These are phyloP conservation scores for Dentiscutata heterogama DNA, from an alignment of 371 early-diverging fungal genomes.

Conservation along the genomic window DNA sequence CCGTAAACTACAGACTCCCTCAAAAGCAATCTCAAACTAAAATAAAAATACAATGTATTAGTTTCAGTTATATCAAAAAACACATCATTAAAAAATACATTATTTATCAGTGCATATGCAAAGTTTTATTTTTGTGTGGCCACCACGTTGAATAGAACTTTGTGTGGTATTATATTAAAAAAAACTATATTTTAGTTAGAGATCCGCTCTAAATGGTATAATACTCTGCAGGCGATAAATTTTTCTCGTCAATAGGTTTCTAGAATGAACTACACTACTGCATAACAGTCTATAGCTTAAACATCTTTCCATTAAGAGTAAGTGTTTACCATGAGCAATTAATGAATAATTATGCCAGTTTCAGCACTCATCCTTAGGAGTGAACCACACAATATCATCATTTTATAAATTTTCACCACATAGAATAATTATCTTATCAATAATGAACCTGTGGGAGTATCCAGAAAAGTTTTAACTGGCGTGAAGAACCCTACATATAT, in stretches of 20 bases:
- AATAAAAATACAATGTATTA: conserved; percentile 25
- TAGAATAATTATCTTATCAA: no score
- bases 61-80: background rate
- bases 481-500: background rate
- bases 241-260: conserved; percentile 5
- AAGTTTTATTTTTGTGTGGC: background rate
- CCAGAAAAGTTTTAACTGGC: background rate
- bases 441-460: background rate
- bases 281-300: conserved; percentile 18
- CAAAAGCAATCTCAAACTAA: conserved; percentile 39
- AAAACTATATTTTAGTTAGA: background rate
- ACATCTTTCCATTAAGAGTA: background rate
- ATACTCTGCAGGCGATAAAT: background rate
- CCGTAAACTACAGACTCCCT: background rate
- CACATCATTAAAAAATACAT: background rate
- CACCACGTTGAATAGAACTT: background rate
- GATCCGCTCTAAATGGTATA: no score
- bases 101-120: conserved; percentile 29
- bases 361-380: no score
- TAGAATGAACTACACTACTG: conserved; percentile 1
- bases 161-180: conserved; percentile 26
- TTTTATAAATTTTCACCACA: no score
- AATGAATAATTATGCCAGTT: no score
- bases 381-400: no score
- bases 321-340: background rate